A percentile compares a stretch with the other conserved stretches of the same genome.
Conservation (phyloP, 495 filamentous ascomycete genomes). For the Physcia stellaris region DNA sequence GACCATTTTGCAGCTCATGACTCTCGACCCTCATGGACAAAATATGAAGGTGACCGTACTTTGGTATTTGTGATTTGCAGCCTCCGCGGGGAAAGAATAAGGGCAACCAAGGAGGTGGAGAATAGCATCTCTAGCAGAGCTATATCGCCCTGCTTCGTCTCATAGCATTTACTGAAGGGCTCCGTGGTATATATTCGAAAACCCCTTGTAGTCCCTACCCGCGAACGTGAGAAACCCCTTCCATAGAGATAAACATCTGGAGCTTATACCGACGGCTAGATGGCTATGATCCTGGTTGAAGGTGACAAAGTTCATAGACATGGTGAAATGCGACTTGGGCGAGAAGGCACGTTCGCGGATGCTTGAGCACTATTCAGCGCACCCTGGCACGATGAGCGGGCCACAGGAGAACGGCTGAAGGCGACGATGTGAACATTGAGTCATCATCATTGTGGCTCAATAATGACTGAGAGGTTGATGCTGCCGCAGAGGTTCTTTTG, state of each 20-base stretch:
- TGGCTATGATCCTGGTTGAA: constrained; percentile 99
- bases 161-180: constrained; percentile 85
- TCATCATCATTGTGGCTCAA: no score
- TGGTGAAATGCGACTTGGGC: constrained; percentile 13
- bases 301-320: constrained; percentile 90
- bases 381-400: no score
- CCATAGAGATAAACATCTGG: no score
- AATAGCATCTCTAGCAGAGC: constrained; percentile 97
- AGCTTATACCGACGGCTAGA: constrained; percentile 68
- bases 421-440: no score
- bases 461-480: no score
- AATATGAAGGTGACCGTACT: constrained; percentile 43
- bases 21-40: no score
- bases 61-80: constrained; percentile 96
- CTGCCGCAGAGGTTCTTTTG: no score
- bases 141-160: constrained; percentile 84
- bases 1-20: no score
- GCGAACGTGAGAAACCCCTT: no score
- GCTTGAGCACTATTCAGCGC: not conserved
- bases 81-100: constrained; percentile 78
- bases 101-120: constrained; percentile 91
- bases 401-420: no score
- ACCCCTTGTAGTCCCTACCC: constrained; percentile 73
- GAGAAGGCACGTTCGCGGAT: not conserved
- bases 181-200: constrained; percentile 95